A percentile compares a stretch with the other conserved stretches of the same genome.
Conservation (phyloP, 345 rosid species). For the Acer saccharum region DNA sequence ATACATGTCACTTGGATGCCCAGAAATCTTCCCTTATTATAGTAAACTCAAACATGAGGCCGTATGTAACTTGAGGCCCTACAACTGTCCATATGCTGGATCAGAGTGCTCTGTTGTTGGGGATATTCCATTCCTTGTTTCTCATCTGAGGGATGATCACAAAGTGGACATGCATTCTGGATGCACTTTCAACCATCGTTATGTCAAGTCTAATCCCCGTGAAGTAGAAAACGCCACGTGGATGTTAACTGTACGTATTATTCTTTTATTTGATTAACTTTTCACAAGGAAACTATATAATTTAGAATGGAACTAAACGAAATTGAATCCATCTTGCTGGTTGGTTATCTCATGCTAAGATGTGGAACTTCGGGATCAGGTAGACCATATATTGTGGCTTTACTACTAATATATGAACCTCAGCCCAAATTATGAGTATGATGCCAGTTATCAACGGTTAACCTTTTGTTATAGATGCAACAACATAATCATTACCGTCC, state of each 20-base stretch:
- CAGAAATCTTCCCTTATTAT: slow-evolving; percentile 91
- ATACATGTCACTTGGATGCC: slow-evolving; percentile 77
- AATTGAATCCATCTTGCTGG: background rate
- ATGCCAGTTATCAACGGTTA: background rate
- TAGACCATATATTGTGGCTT: background rate
- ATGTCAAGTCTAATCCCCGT: slow-evolving; percentile 96
- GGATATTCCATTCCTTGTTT: slow-evolving; percentile 82
- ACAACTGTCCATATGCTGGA: slow-evolving; percentile 92
- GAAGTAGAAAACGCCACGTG: slow-evolving; percentile 98
- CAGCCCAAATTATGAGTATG: background rate
- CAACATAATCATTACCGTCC: background rate
- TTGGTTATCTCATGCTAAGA: background rate
- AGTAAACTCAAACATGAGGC: slow-evolving; percentile 92
- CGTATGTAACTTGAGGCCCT: slow-evolving; percentile 85
- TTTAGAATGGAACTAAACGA: background rate
- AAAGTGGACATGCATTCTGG: slow-evolving; percentile 99
- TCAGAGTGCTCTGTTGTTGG: slow-evolving; percentile 85
- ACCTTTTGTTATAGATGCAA: background rate
- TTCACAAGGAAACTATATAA: background rate
- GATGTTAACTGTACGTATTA: slow-evolving; percentile 88
- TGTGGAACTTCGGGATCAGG: background rate
- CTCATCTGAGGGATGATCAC: slow-evolving; percentile 93
- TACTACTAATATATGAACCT: background rate
- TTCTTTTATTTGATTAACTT: slow-evolving; percentile 6
- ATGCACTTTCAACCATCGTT: slow-evolving; percentile 94